phyloP scores from a whole-genome alignment of 2,329 filamentous ascomycete genomes.

The Fusarium praegraminearum region DNA sequence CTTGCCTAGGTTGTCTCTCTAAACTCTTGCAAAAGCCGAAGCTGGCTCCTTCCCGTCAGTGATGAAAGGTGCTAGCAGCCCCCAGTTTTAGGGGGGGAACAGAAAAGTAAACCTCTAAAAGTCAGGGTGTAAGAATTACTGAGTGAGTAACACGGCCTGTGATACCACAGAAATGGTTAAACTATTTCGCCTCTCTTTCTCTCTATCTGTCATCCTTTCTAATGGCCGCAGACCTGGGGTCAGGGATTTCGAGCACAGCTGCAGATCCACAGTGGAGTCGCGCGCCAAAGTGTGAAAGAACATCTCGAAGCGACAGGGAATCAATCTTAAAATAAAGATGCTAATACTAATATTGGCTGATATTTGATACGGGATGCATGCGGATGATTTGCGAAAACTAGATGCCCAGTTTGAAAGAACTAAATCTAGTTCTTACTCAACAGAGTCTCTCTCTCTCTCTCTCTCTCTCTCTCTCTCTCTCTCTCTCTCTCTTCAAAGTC shows the following conservation, averaged over 20 bases:
- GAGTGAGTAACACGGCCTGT: not conserved
- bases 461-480: accelerated
- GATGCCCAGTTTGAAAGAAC: too few relatives aligned
- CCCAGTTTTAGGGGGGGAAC: not conserved
- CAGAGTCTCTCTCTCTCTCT: accelerated
- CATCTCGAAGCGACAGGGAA: constrained; percentile 2
- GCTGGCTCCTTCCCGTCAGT: constrained; percentile 31
- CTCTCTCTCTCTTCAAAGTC: not conserved
- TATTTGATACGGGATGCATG: not conserved
- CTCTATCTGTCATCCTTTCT: not conserved
- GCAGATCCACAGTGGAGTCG: constrained; percentile 39
- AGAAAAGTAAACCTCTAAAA: not conserved
- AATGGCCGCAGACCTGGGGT: not conserved
- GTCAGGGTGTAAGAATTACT: not conserved
- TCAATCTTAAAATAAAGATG: constrained; percentile 15
- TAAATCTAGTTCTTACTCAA: not conserved
- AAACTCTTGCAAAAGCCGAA: constrained; percentile 27
- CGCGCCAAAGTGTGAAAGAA: constrained; percentile 38
- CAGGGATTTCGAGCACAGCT: constrained; percentile 34
- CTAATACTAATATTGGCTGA: constrained; percentile 2
- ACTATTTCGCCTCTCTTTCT: not conserved
- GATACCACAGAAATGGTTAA: not conserved
- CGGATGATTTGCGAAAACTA: not conserved
- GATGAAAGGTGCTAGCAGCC: constrained; percentile 27
- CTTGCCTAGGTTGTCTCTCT: not conserved